Conservation (phyloP, 129 eudicot genomes). For the Dittrichia graveolens region DNA sequence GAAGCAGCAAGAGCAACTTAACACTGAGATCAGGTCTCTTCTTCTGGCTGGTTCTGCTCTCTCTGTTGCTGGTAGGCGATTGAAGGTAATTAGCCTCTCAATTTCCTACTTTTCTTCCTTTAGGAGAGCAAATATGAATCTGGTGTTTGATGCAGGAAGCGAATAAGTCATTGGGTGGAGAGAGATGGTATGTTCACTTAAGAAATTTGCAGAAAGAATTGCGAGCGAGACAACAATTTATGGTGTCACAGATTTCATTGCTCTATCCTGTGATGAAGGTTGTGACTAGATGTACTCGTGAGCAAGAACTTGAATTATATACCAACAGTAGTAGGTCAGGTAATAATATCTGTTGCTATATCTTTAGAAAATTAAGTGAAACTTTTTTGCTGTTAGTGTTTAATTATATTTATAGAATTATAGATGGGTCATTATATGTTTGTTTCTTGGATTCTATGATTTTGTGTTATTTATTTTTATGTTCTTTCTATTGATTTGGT, state of each 20-base stretch:
- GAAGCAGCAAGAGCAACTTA: constrained; percentile 84
- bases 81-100: constrained; percentile 56
- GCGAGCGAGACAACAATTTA: constrained; percentile 71
- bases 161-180: constrained; percentile 69
- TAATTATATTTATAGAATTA: too few species aligned
- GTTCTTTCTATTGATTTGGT: constrained; percentile 12
- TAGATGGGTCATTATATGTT: too few species aligned
- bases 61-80: constrained; percentile 66
- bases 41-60: constrained; percentile 82
- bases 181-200: constrained; percentile 62
- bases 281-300: constrained; percentile 54
- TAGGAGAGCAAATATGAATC: neutral
- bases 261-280: constrained; percentile 83
- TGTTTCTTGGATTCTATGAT: neutral
- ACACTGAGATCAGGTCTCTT: constrained; percentile 75
- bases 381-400: too few species aligned
- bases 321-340: constrained; percentile 63
- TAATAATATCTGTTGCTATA: constrained; percentile 19
- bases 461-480: constrained; percentile 1
- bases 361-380: neutral
- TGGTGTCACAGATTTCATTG: constrained; percentile 82
- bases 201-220: constrained; percentile 61
- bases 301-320: constrained; percentile 89
- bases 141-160: constrained; percentile 55
- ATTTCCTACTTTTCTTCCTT: too few species aligned